Percentiles rank a stretch among this genome's conserved stretches.
These are phyloP conservation scores for Rhazya stricta DNA, from an alignment of 257 asterid species.

Conservation along the genomic window DNA sequence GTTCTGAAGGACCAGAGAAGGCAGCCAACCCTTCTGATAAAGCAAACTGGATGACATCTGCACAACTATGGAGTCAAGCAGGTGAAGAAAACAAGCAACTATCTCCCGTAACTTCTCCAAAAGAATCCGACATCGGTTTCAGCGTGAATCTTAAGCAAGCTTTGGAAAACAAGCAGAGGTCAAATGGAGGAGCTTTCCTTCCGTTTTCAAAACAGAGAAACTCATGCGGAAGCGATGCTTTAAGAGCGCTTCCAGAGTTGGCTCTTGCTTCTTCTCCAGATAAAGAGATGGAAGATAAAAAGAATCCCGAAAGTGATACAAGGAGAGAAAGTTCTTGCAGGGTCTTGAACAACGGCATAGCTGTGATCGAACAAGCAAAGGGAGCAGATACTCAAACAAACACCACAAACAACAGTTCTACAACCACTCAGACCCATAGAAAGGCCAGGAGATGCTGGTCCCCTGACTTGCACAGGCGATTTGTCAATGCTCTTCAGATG, in stretches of 20 bases:
- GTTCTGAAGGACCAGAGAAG: constrained; percentile 24
- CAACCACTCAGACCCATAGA: constrained; percentile 51
- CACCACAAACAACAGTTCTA: constrained; percentile 9
- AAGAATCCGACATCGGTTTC: constrained; percentile 28
- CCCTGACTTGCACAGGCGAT: constrained; percentile 86
- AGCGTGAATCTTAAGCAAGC: constrained; percentile 33
- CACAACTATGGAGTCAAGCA: constrained; percentile 88
- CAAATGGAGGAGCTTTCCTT: constrained; percentile 57
- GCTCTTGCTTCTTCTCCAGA: constrained; percentile 65
- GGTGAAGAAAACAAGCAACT: constrained; percentile 30
- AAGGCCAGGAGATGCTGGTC: constrained; percentile 99
- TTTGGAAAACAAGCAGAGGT: constrained; percentile 43
- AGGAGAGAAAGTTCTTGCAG: constrained; percentile 34
- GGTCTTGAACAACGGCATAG: constrained; percentile 18
- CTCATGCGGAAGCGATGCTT: constrained; percentile 19
- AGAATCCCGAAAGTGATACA: constrained; percentile 27
- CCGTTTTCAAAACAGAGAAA: constrained; percentile 51
- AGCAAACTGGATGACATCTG: constrained; percentile 91
- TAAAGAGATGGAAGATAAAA: constrained; percentile 46
- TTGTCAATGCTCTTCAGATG: constrained; percentile 95
- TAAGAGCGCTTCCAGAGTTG: constrained; percentile 46
- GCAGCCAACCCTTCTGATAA: constrained; percentile 39
- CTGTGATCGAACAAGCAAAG: constrained; percentile 34
- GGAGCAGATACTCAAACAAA: constrained; percentile 24
- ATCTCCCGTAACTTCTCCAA: constrained; percentile 24